Base-by-base conservation (phyloP, 106 monocot species). In the Acanthochlamys bracteata region DNA sequence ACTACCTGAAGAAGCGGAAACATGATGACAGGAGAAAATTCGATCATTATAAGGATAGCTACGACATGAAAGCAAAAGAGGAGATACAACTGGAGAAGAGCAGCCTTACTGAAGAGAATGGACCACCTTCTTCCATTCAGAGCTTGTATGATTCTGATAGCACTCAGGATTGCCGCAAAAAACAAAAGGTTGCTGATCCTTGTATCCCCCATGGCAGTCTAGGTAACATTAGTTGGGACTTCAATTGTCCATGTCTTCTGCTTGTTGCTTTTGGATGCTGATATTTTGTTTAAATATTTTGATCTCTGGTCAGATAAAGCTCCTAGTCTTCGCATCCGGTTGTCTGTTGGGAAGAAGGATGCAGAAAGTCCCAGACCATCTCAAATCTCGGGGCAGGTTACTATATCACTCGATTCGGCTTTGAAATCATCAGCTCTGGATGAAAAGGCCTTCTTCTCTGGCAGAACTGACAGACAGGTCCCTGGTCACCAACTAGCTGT, bases 71-170 rank as follows among this genome's bases (percentile, higher is more conserved):
- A 25, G 27, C 60, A 4, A 33, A 12, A 14, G 68, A 71, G 49
- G 61, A 66, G 40, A 20, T 41, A 25, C 77, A 78, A 33, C 43
- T 82, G 58, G 88, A 93, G 65, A 78, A 69, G 71, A 93, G 93
- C 47, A 75, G 83, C 41, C 76, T 93, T 52, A 79, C 93, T 2
- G 93, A 93, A 55, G 93, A 93, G 59, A 78, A 62, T 40, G 80
- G 74, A 0, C 25, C 49, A 19, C 66, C 80, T 0, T 59, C 53
- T 49, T 63, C 64, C 14, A 25, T 45, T 15, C 68, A 26, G 71
- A 68, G 72, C 53, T 47, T 55, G 2, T 67, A 61, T 60, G 68
- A 71, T 17, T 86, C 89, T 4, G 80, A 80, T 60, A 73, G 77
- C 55, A 70, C 80, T n/a, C 83, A 83, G 66, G 77, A 86, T 64